These are phyloP conservation scores for Neltuma alba DNA, from an alignment of 306 rosid genomes.

Conservation along the genomic window DNA sequence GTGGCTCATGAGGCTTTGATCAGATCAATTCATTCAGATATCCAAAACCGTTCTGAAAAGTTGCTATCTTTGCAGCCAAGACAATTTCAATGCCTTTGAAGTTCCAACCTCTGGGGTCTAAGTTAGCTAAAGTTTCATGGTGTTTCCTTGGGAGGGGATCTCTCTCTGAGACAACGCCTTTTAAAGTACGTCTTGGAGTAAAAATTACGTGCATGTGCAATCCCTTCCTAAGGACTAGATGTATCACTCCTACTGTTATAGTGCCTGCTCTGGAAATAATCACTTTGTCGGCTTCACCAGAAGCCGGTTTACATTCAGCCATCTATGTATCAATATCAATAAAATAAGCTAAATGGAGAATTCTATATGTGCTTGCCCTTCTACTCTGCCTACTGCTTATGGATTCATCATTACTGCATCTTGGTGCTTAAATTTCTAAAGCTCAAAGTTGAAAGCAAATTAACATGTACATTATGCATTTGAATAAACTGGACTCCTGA, in stretches of 20 bases:
- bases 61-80: neutral
- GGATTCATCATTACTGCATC: neutral
- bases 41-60: constrained; percentile 51
- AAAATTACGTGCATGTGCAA: constrained; percentile 34
- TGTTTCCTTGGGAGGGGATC: constrained; percentile 29
- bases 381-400: neutral
- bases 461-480: constrained; percentile 30
- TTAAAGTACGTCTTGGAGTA: constrained; percentile 73
- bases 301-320: constrained; percentile 37
- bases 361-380: neutral
- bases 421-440: constrained; percentile 33
- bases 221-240: constrained; percentile 22
- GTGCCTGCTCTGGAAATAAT: constrained; percentile 37
- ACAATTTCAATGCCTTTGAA: constrained; percentile 35
- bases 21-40: constrained; percentile 47
- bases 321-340: constrained; percentile 35
- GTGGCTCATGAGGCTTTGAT: constrained; percentile 55
- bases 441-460: constrained; percentile 33
- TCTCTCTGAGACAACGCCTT: constrained; percentile 71
- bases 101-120: constrained; percentile 6
- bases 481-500: constrained; percentile 36
- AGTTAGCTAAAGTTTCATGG: constrained; percentile 30
- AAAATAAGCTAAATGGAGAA: constrained; percentile 20
- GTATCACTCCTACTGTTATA: constrained; percentile 26
- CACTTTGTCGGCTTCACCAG: constrained; percentile 51